A percentile compares a stretch with the other conserved stretches of the same genome.
phyloP scores from a whole-genome alignment of 371 early-diverging fungal genomes.

The Mortierella sp. region DNA sequence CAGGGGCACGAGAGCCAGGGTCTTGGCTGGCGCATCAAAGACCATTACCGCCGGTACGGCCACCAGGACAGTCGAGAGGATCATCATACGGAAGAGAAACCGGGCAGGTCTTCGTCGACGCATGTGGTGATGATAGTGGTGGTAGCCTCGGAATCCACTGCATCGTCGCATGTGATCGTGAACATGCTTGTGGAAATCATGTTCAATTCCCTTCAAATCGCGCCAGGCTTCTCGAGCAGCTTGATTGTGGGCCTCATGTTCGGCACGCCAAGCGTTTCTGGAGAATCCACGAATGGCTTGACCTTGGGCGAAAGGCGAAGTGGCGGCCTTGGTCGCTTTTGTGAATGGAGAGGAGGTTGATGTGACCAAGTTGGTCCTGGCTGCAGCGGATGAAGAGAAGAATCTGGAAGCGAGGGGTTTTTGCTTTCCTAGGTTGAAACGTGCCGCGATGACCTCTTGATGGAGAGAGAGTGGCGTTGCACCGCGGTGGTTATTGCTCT shows the following conservation, averaged over 20 bases:
- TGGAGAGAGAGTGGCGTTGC: conserved; percentile 4
- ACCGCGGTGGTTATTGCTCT: conserved; percentile 3
- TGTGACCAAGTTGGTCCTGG: neutral
- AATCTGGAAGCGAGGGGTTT: conserved; percentile 16
- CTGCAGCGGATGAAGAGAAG: conserved; percentile 19
- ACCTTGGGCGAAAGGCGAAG: conserved; percentile 21
- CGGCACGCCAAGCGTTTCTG: conserved; percentile 26
- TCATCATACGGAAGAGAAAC: conserved; percentile 28
- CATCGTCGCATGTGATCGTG: conserved; percentile 13
- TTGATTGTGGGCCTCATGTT: conserved; percentile 10
- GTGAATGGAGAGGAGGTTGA: conserved; percentile 4
- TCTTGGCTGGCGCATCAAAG: conserved; percentile 24
- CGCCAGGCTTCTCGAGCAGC: conserved; percentile 14
- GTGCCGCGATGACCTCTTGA: conserved; percentile 1
- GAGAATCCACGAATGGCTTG: conserved; percentile 41
- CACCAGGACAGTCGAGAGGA: conserved; percentile 32
- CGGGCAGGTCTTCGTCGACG: conserved; percentile 28
- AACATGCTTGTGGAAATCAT: conserved; percentile 4
- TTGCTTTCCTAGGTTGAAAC: conserved; percentile 3
- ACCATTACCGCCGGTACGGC: conserved; percentile 35
- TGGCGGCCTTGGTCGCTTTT: conserved; percentile 3
- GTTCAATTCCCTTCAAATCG: neutral
- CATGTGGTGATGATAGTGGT: conserved; percentile 12
- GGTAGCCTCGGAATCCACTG: conserved; percentile 23
- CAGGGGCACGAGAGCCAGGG: conserved; percentile 26